These are phyloP conservation scores for Clavispora phyllophila DNA, from an alignment of 805 yeast species.

Conservation along the genomic window DNA sequence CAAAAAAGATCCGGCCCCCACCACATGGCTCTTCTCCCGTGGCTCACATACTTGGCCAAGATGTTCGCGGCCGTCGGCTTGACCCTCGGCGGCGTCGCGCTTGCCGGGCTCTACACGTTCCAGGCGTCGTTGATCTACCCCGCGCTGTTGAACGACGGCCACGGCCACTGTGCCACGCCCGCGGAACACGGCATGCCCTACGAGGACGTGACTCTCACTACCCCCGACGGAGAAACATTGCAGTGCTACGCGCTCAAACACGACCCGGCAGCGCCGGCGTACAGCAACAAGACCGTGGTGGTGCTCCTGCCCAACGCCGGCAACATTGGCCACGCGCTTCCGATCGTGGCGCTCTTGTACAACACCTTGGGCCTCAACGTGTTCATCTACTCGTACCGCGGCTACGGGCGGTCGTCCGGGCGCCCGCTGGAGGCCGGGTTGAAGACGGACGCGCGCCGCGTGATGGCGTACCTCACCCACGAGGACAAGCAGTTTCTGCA, in stretches of 20 bases:
- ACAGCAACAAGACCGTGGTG: slow-evolving; percentile 63
- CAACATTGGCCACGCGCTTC: slow-evolving; percentile 86
- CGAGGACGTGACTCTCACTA: slow-evolving; percentile 53
- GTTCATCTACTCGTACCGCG: slow-evolving; percentile 81
- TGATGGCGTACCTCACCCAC: slow-evolving; percentile 49
- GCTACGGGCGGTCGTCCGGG: slow-evolving; percentile 83
- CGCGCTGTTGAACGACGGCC: slow-evolving; percentile 69
- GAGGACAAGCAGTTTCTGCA: slow-evolving; percentile 48
- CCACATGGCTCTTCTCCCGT: slow-evolving; percentile 1
- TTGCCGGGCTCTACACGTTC: slow-evolving; percentile 52
- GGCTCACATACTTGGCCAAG: slow-evolving; percentile 13
- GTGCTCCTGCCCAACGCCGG: slow-evolving; percentile 93
- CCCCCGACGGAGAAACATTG: slow-evolving; percentile 65
- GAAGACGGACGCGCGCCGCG: slow-evolving; percentile 75
- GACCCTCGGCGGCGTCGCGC: slow-evolving; percentile 39
- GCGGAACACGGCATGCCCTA: slow-evolving; percentile 58
- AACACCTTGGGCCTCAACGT: slow-evolving; percentile 65
- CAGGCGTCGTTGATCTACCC: slow-evolving; percentile 80
- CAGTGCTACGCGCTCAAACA: slow-evolving; percentile 62
- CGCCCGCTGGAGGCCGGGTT: slow-evolving; percentile 70
- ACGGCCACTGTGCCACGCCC: slow-evolving; percentile 72
- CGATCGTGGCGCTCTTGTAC: slow-evolving; percentile 69
- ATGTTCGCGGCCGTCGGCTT: slow-evolving; percentile 37
- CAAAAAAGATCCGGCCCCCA: neutral
- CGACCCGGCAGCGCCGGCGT: slow-evolving; percentile 30